Evolutionary conservation across 2,329 filamentous ascomycete genomes (phyloP).

Genomic region (Zarea fungicola): DNA sequence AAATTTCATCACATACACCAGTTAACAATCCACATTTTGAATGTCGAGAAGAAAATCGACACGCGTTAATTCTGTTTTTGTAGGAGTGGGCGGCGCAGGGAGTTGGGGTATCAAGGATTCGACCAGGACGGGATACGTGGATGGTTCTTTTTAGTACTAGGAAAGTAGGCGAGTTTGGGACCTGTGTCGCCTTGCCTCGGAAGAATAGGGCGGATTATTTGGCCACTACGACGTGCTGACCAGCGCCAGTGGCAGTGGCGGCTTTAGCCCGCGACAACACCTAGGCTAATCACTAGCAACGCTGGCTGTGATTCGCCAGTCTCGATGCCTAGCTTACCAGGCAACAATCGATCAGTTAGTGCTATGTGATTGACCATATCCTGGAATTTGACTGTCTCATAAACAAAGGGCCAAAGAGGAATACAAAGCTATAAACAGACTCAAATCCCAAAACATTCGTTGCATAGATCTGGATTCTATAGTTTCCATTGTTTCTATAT

Average conservation of each 20-base stretch:
- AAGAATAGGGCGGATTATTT: constrained; percentile 13
- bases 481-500: constrained; percentile 5
- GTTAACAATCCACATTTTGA: constrained; percentile 83
- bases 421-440: too few species aligned
- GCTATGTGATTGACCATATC: neutral
- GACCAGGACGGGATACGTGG: constrained; percentile 10
- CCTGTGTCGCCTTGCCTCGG: constrained; percentile 1
- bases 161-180: too few species aligned
- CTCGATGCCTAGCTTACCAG: constrained; percentile 5
- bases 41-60: neutral
- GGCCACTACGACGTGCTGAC: neutral
- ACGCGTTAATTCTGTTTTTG: neutral
- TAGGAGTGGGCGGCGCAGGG: neutral
- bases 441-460: too few species aligned
- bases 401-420: too few species aligned
- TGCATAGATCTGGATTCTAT: neutral
- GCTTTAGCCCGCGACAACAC: too few species aligned
- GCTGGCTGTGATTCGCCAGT: neutral
- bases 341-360: neutral
- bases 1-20: constrained; percentile 65
- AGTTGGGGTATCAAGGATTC: neutral
- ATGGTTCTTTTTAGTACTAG: constrained; percentile 1
- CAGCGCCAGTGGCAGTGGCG: neutral
- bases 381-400: neutral
- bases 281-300: neutral